Evolutionary conservation across 805 yeast species (phyloP).

Genomic region (Myxozyma melibiosi): DNA sequence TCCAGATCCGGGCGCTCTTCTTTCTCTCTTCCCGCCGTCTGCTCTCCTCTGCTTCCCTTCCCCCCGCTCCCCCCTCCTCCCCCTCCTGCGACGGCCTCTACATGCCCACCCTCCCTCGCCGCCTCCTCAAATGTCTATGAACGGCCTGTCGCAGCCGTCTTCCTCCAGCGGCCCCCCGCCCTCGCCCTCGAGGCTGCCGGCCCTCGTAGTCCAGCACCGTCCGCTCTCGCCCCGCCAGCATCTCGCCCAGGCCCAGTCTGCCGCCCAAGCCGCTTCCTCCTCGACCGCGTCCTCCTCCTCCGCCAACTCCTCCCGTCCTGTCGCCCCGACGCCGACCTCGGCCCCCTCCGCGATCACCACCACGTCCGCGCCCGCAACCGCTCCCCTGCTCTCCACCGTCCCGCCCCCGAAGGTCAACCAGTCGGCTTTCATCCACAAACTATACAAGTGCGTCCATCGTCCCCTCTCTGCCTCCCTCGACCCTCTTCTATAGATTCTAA

Average conservation of each 20-base stretch:
- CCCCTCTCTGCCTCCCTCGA: neutral
- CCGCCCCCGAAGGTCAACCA: slow-evolving; percentile 45
- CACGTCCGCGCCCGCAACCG: neutral
- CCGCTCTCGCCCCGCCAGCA: slow-evolving; percentile 5
- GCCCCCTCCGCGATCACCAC: neutral
- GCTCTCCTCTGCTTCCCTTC: neutral
- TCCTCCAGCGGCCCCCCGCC: slow-evolving; percentile 5
- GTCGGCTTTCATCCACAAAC: slow-evolving; percentile 80
- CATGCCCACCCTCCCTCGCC: slow-evolving; percentile 5
- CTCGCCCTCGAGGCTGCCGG: slow-evolving; percentile 7
- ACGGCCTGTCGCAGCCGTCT: slow-evolving; percentile 16
- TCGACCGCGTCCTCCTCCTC: neutral
- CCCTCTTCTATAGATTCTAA: neutral
- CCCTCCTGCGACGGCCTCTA: neutral
- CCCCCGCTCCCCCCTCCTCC: slow-evolving; percentile 1
- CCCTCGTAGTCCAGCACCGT: slow-evolving; percentile 7
- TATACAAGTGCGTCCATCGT: slow-evolving; percentile 54
- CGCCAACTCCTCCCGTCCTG: neutral
- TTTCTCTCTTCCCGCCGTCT: slow-evolving; percentile 1
- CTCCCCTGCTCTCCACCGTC: slow-evolving; percentile 2
- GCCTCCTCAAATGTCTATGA: slow-evolving; percentile 12
- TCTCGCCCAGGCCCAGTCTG: neutral
- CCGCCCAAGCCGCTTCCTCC: neutral
- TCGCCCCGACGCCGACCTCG: neutral
- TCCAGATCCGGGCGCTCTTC: neutral